Conservation (phyloP, 176 grass and related monocot genomes). For the Zoysia japonica region DNA sequence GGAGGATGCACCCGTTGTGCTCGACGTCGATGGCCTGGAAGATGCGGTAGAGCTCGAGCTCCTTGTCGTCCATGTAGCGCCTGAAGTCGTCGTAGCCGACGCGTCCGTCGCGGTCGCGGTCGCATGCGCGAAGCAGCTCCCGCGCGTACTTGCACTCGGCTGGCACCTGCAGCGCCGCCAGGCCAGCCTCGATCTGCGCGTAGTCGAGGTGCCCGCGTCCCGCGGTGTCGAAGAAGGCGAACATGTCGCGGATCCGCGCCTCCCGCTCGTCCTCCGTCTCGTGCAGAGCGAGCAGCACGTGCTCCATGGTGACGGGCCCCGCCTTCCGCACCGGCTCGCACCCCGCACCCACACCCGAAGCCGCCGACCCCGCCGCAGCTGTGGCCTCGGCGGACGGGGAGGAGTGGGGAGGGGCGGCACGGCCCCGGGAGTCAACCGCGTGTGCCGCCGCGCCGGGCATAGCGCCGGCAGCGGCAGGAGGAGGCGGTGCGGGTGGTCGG, state of each 20-base stretch:
- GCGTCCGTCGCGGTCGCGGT: constrained; percentile 80
- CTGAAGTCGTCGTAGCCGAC: constrained; percentile 88
- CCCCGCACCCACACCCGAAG: constrained; percentile 1
- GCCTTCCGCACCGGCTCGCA: constrained; percentile 69
- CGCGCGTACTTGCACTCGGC: constrained; percentile 86
- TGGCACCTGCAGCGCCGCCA: constrained; percentile 74
- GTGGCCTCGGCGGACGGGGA: constrained; percentile 7
- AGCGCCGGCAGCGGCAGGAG: constrained; percentile 40
- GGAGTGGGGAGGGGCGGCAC: constrained; percentile 3
- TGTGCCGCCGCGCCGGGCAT: constrained; percentile 67
- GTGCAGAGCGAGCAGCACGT: constrained; percentile 74
- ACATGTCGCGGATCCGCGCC: constrained; percentile 83
- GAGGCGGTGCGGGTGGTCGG: constrained; percentile 24
- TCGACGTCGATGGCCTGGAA: constrained; percentile 99
- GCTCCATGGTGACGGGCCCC: constrained; percentile 82
- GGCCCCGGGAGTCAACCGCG: constrained; percentile 40
- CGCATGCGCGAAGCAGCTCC: constrained; percentile 88
- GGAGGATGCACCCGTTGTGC: constrained; percentile 93
- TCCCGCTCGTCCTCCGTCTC: constrained; percentile 90
- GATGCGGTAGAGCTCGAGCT: constrained; percentile 97
- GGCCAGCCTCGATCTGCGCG: constrained; percentile 87
- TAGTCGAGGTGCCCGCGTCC: constrained; percentile 82
- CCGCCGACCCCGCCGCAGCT: not conserved
- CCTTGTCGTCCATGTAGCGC: constrained; percentile 95
- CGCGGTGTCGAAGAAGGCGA: constrained; percentile 77